Percentiles rank a stretch among this genome's conserved stretches.
These are phyloP conservation scores for Dipsacomyces acuminosporus DNA, from an alignment of 371 early-diverging fungal genomes.

Conservation along the genomic window DNA sequence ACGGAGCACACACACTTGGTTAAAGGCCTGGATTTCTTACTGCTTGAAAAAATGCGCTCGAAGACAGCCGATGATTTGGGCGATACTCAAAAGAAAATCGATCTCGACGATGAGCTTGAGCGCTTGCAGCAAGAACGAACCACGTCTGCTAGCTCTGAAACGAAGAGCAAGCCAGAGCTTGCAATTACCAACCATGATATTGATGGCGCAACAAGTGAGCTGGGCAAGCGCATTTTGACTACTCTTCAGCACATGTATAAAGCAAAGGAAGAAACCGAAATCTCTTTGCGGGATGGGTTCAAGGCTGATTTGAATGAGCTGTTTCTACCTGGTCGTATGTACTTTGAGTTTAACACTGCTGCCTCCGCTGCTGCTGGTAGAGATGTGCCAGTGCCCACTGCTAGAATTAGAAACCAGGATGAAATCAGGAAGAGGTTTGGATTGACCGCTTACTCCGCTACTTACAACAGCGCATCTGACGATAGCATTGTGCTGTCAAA, in stretches of 20 bases:
- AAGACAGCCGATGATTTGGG: conserved; percentile 4
- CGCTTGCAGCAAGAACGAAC: not conserved
- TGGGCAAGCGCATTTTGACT: conserved; percentile 12
- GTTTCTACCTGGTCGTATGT: conserved; percentile 76
- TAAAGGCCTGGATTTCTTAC: conserved; percentile 81
- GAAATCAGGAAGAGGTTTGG: conserved; percentile 49
- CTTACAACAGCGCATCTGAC: conserved; percentile 18
- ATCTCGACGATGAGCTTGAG: conserved; percentile 43
- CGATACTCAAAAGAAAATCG: not conserved
- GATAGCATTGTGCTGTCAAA: conserved; percentile 68
- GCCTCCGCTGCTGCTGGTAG: too few relatives aligned
- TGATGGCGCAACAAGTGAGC: not conserved
- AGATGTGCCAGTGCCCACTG: conserved; percentile 63
- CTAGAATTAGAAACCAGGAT: conserved; percentile 69
- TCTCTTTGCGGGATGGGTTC: conserved; percentile 40
- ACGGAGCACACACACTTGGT: conserved; percentile 83
- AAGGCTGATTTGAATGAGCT: conserved; percentile 58
- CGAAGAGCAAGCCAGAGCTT: too few relatives aligned
- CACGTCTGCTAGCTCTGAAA: not conserved
- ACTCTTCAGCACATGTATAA: conserved; percentile 15
- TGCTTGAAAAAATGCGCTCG: conserved; percentile 62
- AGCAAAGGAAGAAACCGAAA: conserved; percentile 26
- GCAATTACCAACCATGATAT: not conserved
- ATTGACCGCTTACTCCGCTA: too few relatives aligned
- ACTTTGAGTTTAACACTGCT: conserved; percentile 69